Evolutionary conservation across 352 stramenopile genomes (phyloP).

Genomic region (Phytophthora pluvialis): DNA sequence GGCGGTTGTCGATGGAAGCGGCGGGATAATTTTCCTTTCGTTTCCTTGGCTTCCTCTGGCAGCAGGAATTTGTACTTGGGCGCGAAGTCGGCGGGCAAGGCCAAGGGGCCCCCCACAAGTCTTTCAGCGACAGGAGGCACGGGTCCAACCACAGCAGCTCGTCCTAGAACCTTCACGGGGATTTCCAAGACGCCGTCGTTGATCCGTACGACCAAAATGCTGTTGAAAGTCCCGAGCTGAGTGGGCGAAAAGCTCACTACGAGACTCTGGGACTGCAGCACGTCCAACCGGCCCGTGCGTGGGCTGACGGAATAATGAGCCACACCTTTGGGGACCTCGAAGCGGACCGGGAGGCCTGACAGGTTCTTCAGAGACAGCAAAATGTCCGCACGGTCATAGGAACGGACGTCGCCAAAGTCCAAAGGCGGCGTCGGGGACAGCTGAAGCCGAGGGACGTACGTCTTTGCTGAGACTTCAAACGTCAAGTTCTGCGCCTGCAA

Average conservation of each 20-base stretch:
- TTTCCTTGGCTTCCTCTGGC: constrained; percentile 68
- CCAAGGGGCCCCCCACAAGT: constrained; percentile 63
- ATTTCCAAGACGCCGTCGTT: constrained; percentile 59
- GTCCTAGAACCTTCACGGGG: constrained; percentile 69
- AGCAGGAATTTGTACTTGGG: constrained; percentile 92
- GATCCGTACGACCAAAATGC: constrained; percentile 47
- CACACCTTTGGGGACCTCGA: constrained; percentile 57
- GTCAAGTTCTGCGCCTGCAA: constrained; percentile 77
- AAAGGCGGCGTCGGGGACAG: constrained; percentile 49
- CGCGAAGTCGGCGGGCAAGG: constrained; percentile 85
- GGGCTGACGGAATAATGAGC: constrained; percentile 84
- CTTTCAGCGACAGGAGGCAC: constrained; percentile 37
- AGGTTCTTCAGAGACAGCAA: constrained; percentile 87
- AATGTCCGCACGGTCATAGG: constrained; percentile 83
- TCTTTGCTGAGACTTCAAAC: constrained; percentile 73
- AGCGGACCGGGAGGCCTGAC: constrained; percentile 68
- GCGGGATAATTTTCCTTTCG: constrained; percentile 55
- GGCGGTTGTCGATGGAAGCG: constrained; percentile 67
- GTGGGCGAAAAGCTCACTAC: constrained; percentile 90
- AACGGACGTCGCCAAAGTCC: constrained; percentile 88
- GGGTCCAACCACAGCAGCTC: constrained; percentile 56
- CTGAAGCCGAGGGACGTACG: constrained; percentile 57
- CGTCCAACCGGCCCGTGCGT: constrained; percentile 69
- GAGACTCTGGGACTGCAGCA: constrained; percentile 88
- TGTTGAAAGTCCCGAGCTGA: constrained; percentile 84